These are phyloP conservation scores for Vanrija humicola DNA, from an alignment of 1,284 basidiomycete genomes.

Conservation along the genomic window DNA sequence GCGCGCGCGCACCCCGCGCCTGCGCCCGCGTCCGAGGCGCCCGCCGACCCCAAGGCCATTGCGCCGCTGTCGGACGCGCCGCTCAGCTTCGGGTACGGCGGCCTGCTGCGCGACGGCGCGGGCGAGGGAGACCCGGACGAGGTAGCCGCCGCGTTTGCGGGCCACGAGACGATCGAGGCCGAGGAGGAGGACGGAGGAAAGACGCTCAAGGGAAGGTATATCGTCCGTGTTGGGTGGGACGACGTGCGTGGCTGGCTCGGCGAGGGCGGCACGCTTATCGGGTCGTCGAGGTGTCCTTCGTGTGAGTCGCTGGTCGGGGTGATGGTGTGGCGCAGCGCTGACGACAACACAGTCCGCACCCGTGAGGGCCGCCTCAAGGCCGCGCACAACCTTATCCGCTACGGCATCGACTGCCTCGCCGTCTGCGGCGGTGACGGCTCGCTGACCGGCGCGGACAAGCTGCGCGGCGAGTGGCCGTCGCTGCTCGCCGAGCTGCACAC, in stretches of 20 bases:
- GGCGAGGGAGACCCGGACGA: constrained; percentile 59
- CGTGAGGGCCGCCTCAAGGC: constrained; percentile 79
- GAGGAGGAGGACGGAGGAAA: constrained; percentile 51
- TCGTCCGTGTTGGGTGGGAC: constrained; percentile 96
- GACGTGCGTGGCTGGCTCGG: constrained; percentile 94
- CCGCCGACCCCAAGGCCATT: constrained; percentile 27
- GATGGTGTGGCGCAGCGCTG: too few species aligned
- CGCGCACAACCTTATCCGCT: constrained; percentile 85
- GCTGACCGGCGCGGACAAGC: constrained; percentile 90
- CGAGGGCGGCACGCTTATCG: constrained; percentile 94
- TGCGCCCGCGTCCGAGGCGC: neutral
- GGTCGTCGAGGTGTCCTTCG: constrained; percentile 82
- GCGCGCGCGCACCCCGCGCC: neutral
- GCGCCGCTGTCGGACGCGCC: constrained; percentile 39
- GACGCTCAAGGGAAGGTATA: constrained; percentile 83
- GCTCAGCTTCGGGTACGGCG: constrained; percentile 85
- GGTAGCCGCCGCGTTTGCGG: constrained; percentile 37
- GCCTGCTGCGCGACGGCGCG: constrained; percentile 82
- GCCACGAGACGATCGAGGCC: constrained; percentile 37
- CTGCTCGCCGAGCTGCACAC: constrained; percentile 67
- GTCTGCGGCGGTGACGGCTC: constrained; percentile 97
- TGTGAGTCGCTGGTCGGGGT: constrained; percentile 54
- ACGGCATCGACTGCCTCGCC: constrained; percentile 93
- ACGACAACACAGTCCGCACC: constrained; percentile 60
- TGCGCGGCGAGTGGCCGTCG: constrained; percentile 88